Evolutionary conservation across 75 land plant species (phyloP).

Genomic region (Cupressus sempervirens): DNA sequence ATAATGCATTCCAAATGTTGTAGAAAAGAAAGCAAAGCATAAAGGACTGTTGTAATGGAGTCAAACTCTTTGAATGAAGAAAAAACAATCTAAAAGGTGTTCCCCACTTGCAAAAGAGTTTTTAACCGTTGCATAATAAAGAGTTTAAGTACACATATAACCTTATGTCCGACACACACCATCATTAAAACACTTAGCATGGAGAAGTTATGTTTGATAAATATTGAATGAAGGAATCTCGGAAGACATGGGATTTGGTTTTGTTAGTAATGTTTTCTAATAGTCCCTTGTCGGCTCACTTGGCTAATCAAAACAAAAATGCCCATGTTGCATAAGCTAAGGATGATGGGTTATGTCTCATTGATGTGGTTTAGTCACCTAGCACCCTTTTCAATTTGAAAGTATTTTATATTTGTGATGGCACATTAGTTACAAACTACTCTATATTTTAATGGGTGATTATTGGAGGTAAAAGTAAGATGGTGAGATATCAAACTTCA

Average conservation of each 20-base stretch:
- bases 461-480: background rate
- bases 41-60: no score
- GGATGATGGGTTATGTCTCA: background rate
- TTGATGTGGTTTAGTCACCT: background rate
- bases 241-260: background rate
- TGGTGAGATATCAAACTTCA: background rate
- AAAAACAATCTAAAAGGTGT: background rate
- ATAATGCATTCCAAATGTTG: no score
- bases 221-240: background rate
- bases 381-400: background rate
- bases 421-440: no score
- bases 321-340: no score
- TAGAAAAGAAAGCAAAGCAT: no score
- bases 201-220: no score
- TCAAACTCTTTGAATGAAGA: no score
- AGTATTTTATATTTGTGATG: background rate
- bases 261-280: background rate
- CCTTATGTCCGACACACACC: background rate
- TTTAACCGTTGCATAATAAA: background rate
- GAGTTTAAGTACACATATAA: background rate
- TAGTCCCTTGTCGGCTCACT: background rate
- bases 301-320: background rate
- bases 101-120: constrained; percentile 1
- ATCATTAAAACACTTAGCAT: background rate
- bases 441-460: background rate